These are phyloP conservation scores for Aspergillus alliaceus DNA, from an alignment of 2,329 filamentous ascomycete species.

Conservation along the genomic window DNA sequence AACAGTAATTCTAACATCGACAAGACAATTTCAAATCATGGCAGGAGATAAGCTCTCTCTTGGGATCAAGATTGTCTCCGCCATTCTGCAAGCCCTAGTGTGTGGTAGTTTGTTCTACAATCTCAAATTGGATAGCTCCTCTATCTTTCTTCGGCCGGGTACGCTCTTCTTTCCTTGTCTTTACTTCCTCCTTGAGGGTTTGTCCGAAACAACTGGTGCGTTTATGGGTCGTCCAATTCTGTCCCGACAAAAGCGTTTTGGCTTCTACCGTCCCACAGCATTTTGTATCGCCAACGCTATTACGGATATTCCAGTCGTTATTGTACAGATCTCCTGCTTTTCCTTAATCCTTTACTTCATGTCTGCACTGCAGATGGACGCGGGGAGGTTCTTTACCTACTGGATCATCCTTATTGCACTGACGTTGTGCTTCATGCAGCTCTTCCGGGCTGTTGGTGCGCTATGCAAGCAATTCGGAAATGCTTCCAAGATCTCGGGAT, in stretches of 20 bases:
- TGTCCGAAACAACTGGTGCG: constrained; percentile 59
- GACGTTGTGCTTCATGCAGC: constrained; percentile 53
- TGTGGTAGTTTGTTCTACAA: constrained; percentile 54
- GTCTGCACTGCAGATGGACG: constrained; percentile 52
- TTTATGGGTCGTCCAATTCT: constrained; percentile 66
- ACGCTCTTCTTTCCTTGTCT: constrained; percentile 61
- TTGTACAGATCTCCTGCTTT: constrained; percentile 58
- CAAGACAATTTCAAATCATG: constrained; percentile 52
- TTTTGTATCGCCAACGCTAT: constrained; percentile 58
- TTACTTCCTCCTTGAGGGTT: constrained; percentile 60
- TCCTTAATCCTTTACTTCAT: constrained; percentile 62
- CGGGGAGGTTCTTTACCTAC: constrained; percentile 61
- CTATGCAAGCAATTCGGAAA: constrained; percentile 48
- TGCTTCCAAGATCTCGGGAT: constrained; percentile 48
- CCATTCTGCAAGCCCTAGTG: constrained; percentile 40
- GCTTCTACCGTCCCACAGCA: constrained; percentile 63
- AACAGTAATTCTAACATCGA: constrained; percentile 14
- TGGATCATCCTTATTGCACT: constrained; percentile 53
- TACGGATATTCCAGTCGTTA: constrained; percentile 56
- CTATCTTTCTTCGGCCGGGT: constrained; percentile 59
- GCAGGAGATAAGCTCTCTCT: constrained; percentile 53
- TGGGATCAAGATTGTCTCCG: constrained; percentile 46
- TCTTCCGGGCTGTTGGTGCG: constrained; percentile 51
- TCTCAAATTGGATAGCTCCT: constrained; percentile 49
- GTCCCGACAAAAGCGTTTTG: constrained; percentile 67